Evolutionary conservation across 2,329 filamentous ascomycete species (phyloP), one percentile per base, ranked within the genome.

Genomic region (Leptographium lundbergii): DNA sequence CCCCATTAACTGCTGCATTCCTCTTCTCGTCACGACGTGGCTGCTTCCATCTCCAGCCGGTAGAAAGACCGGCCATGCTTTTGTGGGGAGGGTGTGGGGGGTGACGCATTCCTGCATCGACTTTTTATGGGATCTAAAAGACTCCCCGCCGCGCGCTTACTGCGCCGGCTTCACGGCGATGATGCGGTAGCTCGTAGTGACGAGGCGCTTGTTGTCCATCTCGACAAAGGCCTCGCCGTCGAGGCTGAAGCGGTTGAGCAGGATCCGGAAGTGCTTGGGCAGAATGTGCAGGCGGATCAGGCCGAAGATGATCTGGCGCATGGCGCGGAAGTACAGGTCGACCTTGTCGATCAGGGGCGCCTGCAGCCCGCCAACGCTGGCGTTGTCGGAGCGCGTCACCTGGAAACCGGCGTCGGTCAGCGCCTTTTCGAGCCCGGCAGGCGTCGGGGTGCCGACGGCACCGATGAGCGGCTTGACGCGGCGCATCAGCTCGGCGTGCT

Each of bases 391-490:
- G 47, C 67, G 69, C 6, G 73, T 65, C 39, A 81, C 73, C 13
- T 65, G 63, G 64, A 81, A 79, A 0, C 78, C 78, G n/a, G 77
- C 75, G 2, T 71, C 71, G 27, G 62, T 64, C 11, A 80, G 70
- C 3, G 74, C 76, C 56, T 67, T 66, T 64, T 80, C 77, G 42
- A 81, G 69, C 14, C 69, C 71, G 36, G 69, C 67, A 5, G 76
- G 77, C 3, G 77, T 80, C 42, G 77, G 78, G 2, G 78, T 81
- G 45, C 78, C 78, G 10, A 81, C 77, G 39, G 78, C 78, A 27
- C 78, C 78, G 61, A 81, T 80, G 51, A 81, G 67, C 17, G 78
- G 78, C 70, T 81, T 81, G 42, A 79, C 77, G 50, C 77, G 75
- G 27, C 75, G 70, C 78, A 81, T 81, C 47, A 81, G 73, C 63